A percentile compares a stretch with the other conserved stretches of the same genome.
phyloP scores from a whole-genome alignment of 148 eudicot genomes.

The Drosera capensis region DNA sequence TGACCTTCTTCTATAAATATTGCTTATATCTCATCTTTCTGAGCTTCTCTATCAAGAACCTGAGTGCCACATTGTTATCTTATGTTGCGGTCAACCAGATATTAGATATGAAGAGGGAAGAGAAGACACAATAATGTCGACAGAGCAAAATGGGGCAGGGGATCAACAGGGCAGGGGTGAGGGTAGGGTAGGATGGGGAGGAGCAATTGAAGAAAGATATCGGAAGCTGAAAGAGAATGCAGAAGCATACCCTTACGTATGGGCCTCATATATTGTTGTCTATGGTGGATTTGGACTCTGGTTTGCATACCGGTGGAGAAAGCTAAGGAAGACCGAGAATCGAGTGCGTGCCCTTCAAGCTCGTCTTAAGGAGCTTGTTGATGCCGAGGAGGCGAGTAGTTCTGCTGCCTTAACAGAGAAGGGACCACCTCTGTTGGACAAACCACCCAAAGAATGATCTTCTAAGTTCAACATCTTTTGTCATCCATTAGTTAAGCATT shows the following conservation, averaged over 20 bases:
- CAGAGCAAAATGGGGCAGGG: slow-evolving; percentile 12
- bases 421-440: slow-evolving; percentile 13
- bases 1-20: too few relatives aligned
- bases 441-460: slow-evolving; percentile 13
- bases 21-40: too few relatives aligned
- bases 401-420: slow-evolving; percentile 13
- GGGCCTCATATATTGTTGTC: slow-evolving; percentile 68
- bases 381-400: slow-evolving; percentile 32
- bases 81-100: too few relatives aligned
- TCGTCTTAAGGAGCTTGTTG: slow-evolving; percentile 40
- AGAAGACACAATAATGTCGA: too few relatives aligned
- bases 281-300: slow-evolving; percentile 78
- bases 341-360: slow-evolving; percentile 68
- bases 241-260: slow-evolving; percentile 20
- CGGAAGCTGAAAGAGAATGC: slow-evolving; percentile 1
- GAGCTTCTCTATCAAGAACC: too few relatives aligned
- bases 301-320: slow-evolving; percentile 63
- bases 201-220: neutral
- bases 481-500: neutral
- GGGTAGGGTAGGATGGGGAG: slow-evolving; percentile 1
- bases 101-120: too few relatives aligned
- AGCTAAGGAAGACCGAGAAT: slow-evolving; percentile 60
- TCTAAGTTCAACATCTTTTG: neutral
- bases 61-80: too few relatives aligned
- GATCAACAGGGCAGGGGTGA: slow-evolving; percentile 16